Evolutionary conservation across 1,284 basidiomycete species (phyloP), one percentile per base, ranked within the genome.

Genomic region (Moesziomyces sp.): DNA sequence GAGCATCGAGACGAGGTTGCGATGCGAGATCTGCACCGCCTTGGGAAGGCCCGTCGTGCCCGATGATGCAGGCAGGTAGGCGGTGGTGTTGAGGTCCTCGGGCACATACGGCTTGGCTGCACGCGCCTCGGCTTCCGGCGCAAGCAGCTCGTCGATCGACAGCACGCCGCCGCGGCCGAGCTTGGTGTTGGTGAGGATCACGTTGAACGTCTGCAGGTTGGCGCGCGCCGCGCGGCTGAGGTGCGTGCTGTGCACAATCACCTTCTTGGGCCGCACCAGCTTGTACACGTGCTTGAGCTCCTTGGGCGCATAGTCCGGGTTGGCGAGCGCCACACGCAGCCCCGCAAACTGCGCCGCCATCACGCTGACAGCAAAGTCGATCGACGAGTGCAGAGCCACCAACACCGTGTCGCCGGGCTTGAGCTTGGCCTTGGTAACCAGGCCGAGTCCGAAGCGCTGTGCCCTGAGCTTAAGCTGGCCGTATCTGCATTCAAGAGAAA

Each of bases 21-120:
- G 46, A 51, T 75, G 72, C n/a, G 76, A 58, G 44, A 76, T 65
- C 46, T 77, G 58, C 14, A 76, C 68, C 19, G 72, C 72, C 57
- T 77, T 76, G 21, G 69, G 69, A 18, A 73, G 38, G 11, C 72
- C 76, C 0, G 69, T 77, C 1, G 76, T 77, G 7, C 76, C 76
- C 1, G 69, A 74, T 1, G 61, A 67, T 3, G 62, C 73, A 5
- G 70, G 64, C 1, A 77, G 58, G 26, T 69, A 73, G 24, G 63
- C 64, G 7, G 64, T 64, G 14, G 57, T 67, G 6, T 58, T 48
- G 19, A 58, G 50, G 14, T 58, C 58, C 21, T 46, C 40, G 3
- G 60, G 75, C 3, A 58, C 19, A 33, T 52, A 60, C 0, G 62
- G 54, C 30, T 52, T 6, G 18, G 59, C 57, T 23, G 40, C 50